Evolutionary conservation across 805 yeast genomes (phyloP).

Genomic region (Saccharomyces eubayanus): DNA sequence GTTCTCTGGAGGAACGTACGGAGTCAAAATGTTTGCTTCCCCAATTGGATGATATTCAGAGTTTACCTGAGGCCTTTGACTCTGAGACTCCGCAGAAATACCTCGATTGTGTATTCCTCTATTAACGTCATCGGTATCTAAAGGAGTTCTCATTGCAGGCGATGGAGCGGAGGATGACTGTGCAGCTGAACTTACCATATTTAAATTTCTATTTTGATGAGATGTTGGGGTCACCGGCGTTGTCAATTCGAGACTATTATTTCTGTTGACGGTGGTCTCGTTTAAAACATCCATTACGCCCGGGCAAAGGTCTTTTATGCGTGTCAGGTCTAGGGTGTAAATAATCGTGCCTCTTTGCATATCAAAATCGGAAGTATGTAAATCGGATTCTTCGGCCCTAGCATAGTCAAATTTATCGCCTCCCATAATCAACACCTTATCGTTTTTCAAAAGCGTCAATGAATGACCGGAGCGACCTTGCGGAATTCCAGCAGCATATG

Average conservation of each 20-base stretch:
- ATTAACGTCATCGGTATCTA: background rate
- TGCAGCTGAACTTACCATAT: background rate
- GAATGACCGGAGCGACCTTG: conserved; percentile 90
- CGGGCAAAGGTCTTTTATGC: conserved; percentile 31
- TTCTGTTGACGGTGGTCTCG: conserved; percentile 7
- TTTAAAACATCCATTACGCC: conserved; percentile 35
- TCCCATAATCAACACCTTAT: conserved; percentile 79
- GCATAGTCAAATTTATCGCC: conserved; percentile 77
- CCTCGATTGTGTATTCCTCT: background rate
- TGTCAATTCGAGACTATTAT: background rate
- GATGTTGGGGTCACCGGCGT: background rate
- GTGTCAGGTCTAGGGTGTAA: conserved; percentile 50
- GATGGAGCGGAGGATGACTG: background rate
- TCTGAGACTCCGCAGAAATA: background rate
- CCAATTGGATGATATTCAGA: conserved; percentile 1
- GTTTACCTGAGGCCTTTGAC: background rate
- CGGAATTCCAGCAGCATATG: conserved; percentile 41
- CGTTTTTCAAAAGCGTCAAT: conserved; percentile 56
- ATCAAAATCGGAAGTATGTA: conserved; percentile 45
- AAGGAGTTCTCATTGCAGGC: background rate
- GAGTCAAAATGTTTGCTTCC: conserved; percentile 24
- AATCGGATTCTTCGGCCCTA: conserved; percentile 37
- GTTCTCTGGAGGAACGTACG: conserved; percentile 11
- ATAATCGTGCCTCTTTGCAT: conserved; percentile 54
- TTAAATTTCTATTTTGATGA: background rate